Percentiles rank a stretch among this genome's conserved stretches.
Evolutionary conservation across 306 rosid species (phyloP).

Genomic region (Gillenia trifoliata): DNA sequence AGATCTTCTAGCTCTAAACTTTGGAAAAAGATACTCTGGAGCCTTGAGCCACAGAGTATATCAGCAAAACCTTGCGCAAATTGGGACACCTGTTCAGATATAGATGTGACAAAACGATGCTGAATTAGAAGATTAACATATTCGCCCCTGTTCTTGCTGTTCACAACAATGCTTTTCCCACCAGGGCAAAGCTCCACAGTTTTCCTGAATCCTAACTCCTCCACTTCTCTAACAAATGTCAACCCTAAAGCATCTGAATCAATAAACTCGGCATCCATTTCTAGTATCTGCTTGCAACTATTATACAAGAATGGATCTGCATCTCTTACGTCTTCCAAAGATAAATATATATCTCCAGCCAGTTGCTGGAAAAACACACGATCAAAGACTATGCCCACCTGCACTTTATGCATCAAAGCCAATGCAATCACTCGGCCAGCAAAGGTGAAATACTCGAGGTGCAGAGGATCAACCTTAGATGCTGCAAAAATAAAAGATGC

Average conservation of each 20-base stretch:
- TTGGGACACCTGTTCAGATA: constrained; percentile 68
- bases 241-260: constrained; percentile 88
- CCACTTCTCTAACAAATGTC: constrained; percentile 86
- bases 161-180: constrained; percentile 60
- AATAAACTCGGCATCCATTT: constrained; percentile 72
- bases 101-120: constrained; percentile 69
- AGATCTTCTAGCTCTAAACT: constrained; percentile 82
- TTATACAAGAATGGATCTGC: constrained; percentile 71
- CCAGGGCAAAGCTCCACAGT: constrained; percentile 67
- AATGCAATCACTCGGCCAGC: constrained; percentile 85
- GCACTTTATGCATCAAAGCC: constrained; percentile 93
- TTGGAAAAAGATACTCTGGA: constrained; percentile 47
- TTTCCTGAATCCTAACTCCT: constrained; percentile 70
- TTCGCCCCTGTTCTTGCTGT: constrained; percentile 61
- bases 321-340: constrained; percentile 71
- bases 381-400: constrained; percentile 88
- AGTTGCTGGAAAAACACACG: constrained; percentile 81
- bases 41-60: constrained; percentile 51
- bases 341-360: constrained; percentile 52
- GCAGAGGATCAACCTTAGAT: constrained; percentile 82
- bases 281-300: constrained; percentile 79
- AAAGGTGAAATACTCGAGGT: constrained; percentile 79
- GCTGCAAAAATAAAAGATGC: constrained; percentile 51
- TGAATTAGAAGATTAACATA: constrained; percentile 70
- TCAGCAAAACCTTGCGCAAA: constrained; percentile 77